A percentile compares a stretch with the other conserved stretches of the same genome.
Conservation (phyloP, 192 early-diverging fungal species). For the Spizellomyces punctatus region DNA sequence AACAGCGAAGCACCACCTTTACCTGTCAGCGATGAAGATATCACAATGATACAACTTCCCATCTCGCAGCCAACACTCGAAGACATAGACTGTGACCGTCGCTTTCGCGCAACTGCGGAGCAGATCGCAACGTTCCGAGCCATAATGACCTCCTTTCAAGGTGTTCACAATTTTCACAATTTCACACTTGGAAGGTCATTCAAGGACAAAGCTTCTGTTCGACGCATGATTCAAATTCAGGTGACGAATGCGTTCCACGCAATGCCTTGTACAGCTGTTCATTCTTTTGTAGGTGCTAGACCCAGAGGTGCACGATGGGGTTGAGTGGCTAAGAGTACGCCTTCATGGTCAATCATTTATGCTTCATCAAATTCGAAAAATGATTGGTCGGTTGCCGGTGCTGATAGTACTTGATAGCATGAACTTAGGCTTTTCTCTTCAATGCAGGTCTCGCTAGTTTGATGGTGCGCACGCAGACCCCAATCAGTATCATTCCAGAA, state of each 20-base stretch:
- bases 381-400: conserved; percentile 65
- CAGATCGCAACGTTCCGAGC: conserved; percentile 67
- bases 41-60: too few relatives aligned
- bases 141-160: conserved; percentile 66
- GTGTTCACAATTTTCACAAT: conserved; percentile 94
- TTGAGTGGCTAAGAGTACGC: conserved; percentile 92
- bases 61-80: too few relatives aligned
- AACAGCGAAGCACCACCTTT: conserved; percentile 39
- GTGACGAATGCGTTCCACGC: not conserved
- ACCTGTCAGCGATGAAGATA: conserved; percentile 1
- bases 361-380: conserved; percentile 99
- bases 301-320: conserved; percentile 47
- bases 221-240: conserved; percentile 72
- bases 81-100: too few relatives aligned
- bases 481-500: conserved; percentile 65
- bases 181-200: conserved; percentile 86
- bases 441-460: conserved; percentile 69
- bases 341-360: conserved; percentile 97
- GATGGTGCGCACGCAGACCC: conserved; percentile 74
- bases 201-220: conserved; percentile 30
- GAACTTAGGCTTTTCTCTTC: not conserved
- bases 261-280: too few relatives aligned
- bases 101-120: conserved; percentile 32
- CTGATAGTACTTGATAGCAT: not conserved
- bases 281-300: conserved; percentile 59